These are phyloP conservation scores for Narthecium ossifragum DNA, from an alignment of 106 monocot genomes.

Conservation along the genomic window DNA sequence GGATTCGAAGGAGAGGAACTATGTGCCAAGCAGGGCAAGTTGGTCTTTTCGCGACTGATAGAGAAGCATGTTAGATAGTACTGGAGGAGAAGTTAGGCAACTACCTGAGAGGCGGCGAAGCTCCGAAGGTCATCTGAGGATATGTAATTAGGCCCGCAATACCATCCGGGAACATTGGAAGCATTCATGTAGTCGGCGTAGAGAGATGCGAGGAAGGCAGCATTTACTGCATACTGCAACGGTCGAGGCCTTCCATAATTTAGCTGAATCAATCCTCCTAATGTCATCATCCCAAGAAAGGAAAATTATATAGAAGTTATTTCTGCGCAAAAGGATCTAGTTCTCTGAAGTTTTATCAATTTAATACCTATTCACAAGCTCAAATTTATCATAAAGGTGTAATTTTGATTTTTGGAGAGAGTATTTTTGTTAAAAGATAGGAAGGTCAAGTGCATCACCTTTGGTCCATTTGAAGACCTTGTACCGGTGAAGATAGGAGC, in stretches of 20 bases:
- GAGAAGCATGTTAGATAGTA: neutral
- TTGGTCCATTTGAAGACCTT: conserved; percentile 35
- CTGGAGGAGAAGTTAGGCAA: neutral
- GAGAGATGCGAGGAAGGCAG: conserved; percentile 57
- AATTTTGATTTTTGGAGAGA: neutral
- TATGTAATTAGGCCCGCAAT: conserved; percentile 68
- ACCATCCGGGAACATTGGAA: conserved; percentile 46
- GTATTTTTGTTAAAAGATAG: no score
- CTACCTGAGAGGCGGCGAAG: conserved; percentile 71
- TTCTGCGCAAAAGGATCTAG: no score
- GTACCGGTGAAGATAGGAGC: conserved; percentile 33
- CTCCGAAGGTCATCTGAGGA: conserved; percentile 31
- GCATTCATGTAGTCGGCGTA: conserved; percentile 80
- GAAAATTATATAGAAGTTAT: no score
- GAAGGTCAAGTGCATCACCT: conserved; percentile 16
- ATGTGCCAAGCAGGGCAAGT: neutral
- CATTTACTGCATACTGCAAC: conserved; percentile 53
- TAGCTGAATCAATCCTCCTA: conserved; percentile 70
- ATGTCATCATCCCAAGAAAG: neutral
- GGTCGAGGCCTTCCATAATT: conserved; percentile 63
- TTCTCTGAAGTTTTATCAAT: no score
- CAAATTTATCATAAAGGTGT: neutral
- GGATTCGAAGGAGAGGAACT: neutral
- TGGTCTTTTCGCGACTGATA: no score
- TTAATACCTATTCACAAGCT: no score